Conservation (phyloP, 768 basidiomycete genomes). For the Termitomyces bulborhizus region DNA sequence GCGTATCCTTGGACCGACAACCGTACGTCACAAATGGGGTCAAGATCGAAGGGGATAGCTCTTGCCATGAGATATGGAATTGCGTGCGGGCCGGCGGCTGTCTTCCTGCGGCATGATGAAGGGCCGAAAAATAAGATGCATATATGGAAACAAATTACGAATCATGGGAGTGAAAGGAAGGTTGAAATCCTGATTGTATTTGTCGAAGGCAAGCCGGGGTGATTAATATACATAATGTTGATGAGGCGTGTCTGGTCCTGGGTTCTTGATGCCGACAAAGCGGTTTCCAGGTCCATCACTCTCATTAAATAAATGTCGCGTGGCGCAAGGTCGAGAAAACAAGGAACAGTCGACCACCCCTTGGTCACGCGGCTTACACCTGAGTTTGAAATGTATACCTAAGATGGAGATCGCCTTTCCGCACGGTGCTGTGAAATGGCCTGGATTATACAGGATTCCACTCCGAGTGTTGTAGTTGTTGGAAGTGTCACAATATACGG, state of each 20-base stretch:
- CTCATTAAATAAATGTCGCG: not conserved
- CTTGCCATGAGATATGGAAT: not conserved
- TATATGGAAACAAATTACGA: not conserved
- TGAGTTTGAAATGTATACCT: not conserved
- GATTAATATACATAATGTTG: not conserved
- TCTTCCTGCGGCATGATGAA: not conserved
- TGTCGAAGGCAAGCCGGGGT: not conserved
- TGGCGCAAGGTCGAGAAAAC: not conserved
- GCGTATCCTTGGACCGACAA: not conserved
- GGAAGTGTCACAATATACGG: not conserved
- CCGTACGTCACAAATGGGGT: not conserved
- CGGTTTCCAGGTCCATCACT: not conserved
- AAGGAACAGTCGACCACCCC: not conserved
- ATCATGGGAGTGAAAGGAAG: not conserved
- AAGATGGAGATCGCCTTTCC: too few relatives aligned
- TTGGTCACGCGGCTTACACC: not conserved
- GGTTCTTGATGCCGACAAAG: not conserved
- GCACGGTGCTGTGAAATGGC: not conserved
- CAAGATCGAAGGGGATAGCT: not conserved
- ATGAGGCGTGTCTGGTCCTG: not conserved
- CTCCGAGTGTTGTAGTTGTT: not conserved
- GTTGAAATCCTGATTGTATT: not conserved
- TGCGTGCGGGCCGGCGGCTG: conserved; percentile 1
- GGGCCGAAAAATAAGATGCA: not conserved
- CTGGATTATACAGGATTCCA: not conserved